Base-by-base conservation (phyloP, 257 asterid genomes). In the Thymus mandschuricus region DNA sequence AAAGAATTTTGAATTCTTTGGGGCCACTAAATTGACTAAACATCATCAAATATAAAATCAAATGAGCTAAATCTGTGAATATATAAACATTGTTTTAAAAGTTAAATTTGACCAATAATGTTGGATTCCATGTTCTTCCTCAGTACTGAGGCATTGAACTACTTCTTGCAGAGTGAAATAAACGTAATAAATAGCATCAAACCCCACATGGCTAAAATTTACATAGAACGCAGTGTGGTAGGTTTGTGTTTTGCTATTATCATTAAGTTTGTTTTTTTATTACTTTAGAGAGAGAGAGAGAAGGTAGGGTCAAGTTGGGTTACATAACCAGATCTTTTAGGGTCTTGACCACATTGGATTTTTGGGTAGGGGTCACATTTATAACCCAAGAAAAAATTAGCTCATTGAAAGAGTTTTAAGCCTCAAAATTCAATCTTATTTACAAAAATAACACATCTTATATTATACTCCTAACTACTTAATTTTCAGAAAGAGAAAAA, bases 141-240 rank as follows among this genome's bases (percentile, higher is more conserved):
- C 55, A 70, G 66, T 76, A 43, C 50, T 56, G 70, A 60, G 76
- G 55, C 76, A 58, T 30, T 21, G 67, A 76, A 66, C 73, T 21
- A 84, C 84, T 69, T 55, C 57, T 59, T 79, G 76, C 86, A 84
- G 86, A 2, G 57, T 66, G 84, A 71, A 76, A 79, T 84, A 76
- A 84, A 81, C 79, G 79, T 68, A 70, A 71, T 81, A 71, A 81
- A 76, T 60, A 62, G 62, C 56, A 58, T 28, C 52, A 8, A 38
- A 38, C 78, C 76, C 76, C 83, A 78, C 77, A 72, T 68, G 79
- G 56, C 48, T 40, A 70, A 21, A 72, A 60, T 60, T 15, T 61
- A 68, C 80, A 75, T 69, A 46, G 15, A 38, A 64, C 67, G 48
- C 52, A 21, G 46, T 13, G 55, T 56, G 65, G 64, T 64, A 63